These are phyloP conservation scores for Xylaria sp. DNA, from an alignment of 2,329 filamentous ascomycete species.

Conservation along the genomic window DNA sequence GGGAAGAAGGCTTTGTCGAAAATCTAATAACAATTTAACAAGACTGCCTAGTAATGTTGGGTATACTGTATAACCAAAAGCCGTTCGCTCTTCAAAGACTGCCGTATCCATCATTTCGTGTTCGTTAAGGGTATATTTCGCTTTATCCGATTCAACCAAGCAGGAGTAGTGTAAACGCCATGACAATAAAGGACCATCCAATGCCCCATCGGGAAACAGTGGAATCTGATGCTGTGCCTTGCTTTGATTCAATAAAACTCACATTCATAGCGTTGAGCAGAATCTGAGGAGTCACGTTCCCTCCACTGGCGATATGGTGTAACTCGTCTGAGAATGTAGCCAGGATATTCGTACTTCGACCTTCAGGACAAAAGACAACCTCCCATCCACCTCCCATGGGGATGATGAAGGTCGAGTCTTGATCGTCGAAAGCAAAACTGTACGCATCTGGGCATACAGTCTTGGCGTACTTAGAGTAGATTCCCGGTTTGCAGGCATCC, in stretches of 20 bases:
- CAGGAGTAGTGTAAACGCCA: conserved; percentile 4
- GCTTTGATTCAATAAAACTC: conserved; percentile 50
- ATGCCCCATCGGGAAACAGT: neutral
- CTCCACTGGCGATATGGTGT: conserved; percentile 57
- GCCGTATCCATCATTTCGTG: conserved; percentile 7
- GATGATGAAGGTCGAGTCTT: conserved; percentile 69
- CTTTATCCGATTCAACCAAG: conserved; percentile 11
- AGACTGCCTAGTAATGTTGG: neutral
- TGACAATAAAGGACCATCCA: neutral
- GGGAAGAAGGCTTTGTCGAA: neutral
- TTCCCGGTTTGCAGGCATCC: conserved; percentile 70
- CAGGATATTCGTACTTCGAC: conserved; percentile 69
- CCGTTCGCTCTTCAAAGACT: neutral
- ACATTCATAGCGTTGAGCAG: conserved; percentile 51
- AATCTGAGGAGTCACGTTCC: conserved; percentile 53
- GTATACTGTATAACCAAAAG: conserved; percentile 21
- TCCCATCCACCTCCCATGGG: conserved; percentile 79
- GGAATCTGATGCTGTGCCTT: conserved; percentile 26
- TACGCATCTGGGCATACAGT: conserved; percentile 85
- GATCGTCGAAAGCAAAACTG: conserved; percentile 75
- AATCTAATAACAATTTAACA: conserved; percentile 15
- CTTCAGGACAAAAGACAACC: conserved; percentile 78
- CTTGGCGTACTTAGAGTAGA: conserved; percentile 78
- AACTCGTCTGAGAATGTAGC: conserved; percentile 62
- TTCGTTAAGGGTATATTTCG: neutral